These are phyloP conservation scores for Pseudogymnoascus sp. DNA, from an alignment of 2,329 filamentous ascomycete species.

Conservation along the genomic window DNA sequence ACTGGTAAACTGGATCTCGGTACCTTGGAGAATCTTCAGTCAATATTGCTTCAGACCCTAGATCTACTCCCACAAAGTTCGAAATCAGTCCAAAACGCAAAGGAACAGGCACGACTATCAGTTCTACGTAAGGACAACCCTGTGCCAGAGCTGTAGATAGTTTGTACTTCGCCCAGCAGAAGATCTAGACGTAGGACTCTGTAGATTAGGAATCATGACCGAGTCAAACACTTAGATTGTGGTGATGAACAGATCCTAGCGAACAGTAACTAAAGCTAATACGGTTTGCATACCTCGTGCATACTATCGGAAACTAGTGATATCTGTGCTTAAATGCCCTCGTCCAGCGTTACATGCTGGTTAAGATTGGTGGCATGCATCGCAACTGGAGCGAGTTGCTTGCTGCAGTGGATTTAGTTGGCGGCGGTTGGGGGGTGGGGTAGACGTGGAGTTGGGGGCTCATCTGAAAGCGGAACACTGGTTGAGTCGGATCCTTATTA, in stretches of 20 bases:
- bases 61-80: constrained; percentile 25
- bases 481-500: not conserved
- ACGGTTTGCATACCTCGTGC: not conserved
- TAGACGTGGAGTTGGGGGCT: too few relatives aligned
- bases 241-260: not conserved
- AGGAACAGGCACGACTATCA: not conserved
- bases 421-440: too few relatives aligned
- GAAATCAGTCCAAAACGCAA: constrained; percentile 21
- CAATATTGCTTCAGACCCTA: constrained; percentile 21
- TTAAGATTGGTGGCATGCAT: not conserved
- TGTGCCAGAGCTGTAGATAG: not conserved
- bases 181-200: not conserved
- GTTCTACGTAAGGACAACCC: not conserved
- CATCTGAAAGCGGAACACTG: not conserved
- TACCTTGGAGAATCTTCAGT: constrained; percentile 20
- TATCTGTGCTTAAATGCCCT: not conserved
- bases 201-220: not conserved
- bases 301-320: not conserved
- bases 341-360: not conserved
- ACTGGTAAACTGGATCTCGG: constrained; percentile 20
- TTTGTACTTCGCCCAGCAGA: not conserved
- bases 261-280: not conserved
- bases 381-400: not conserved
- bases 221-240: not conserved
- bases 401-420: not conserved